Conservation (phyloP, 306 rosid species). For the Oemleria cerasiformis region DNA sequence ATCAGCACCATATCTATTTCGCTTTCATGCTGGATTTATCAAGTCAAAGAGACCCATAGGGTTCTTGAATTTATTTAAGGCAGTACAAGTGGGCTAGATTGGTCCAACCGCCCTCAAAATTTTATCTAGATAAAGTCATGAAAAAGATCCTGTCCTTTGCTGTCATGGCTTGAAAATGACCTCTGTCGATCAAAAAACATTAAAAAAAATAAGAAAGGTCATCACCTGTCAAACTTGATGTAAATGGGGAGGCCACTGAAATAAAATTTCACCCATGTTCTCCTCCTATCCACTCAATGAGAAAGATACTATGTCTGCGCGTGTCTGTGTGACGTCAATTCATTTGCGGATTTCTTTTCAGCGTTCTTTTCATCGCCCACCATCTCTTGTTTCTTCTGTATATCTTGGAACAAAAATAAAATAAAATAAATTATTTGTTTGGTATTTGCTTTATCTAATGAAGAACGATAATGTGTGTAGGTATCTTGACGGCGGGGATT, state of each 20-base stretch:
- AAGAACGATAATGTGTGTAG: constrained; percentile 19
- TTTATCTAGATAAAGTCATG: constrained; percentile 22
- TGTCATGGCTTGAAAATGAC: constrained; percentile 42
- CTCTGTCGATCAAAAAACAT: neutral
- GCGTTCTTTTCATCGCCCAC: constrained; percentile 37
- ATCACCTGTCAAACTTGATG: constrained; percentile 29
- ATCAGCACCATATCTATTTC: neutral
- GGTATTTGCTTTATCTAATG: neutral
- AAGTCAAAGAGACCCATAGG: neutral
- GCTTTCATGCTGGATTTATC: constrained; percentile 10
- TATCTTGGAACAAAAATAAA: neutral
- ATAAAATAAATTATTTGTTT: neutral
- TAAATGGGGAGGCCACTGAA: constrained; percentile 29
- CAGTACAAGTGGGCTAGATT: constrained; percentile 34
- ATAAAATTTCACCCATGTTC: neutral
- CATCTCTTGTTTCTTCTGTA: constrained; percentile 16
- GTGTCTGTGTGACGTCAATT: neutral
- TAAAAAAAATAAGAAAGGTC: too few relatives aligned
- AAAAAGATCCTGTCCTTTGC: constrained; percentile 24
- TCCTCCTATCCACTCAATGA: neutral
- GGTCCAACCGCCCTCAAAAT: constrained; percentile 32
- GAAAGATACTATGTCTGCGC: constrained; percentile 6
- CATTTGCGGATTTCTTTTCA: constrained; percentile 27
- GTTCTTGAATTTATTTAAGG: neutral
- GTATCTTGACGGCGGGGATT: constrained; percentile 77